Conservation (phyloP, 306 rosid species). For the Cotoneaster glaucophyllus region DNA sequence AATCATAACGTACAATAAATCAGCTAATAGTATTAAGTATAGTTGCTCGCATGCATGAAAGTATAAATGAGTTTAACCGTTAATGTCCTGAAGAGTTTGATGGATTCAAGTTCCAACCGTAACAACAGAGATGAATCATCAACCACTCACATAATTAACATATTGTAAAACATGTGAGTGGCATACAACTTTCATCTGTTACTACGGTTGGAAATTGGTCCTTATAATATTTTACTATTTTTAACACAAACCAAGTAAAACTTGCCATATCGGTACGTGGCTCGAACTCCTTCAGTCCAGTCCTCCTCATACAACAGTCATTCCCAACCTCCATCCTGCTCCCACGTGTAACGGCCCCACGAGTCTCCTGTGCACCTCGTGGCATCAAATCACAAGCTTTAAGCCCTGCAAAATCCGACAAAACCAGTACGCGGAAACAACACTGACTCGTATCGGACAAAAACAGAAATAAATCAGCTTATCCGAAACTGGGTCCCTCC, state of each 20-base stretch:
- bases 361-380: neutral
- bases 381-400: neutral
- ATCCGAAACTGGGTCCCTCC: neutral
- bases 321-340: neutral
- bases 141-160: neutral
- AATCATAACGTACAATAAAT: neutral
- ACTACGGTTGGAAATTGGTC: no score
- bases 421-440: neutral
- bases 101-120: no score
- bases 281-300: neutral
- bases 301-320: neutral
- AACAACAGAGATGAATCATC: no score
- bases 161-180: no score
- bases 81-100: fast-evolving
- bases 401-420: neutral
- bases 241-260: no score
- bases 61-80: no score
- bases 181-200: no score
- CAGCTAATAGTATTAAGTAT: neutral
- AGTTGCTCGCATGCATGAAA: no score
- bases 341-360: neutral
- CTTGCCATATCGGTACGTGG: neutral
- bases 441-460: neutral
- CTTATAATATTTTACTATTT: no score
- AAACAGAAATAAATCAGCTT: neutral